These are phyloP conservation scores for Anthoceros angustus DNA, from an alignment of 225 moss, liverwort and hornwort genomes.

Conservation along the genomic window DNA sequence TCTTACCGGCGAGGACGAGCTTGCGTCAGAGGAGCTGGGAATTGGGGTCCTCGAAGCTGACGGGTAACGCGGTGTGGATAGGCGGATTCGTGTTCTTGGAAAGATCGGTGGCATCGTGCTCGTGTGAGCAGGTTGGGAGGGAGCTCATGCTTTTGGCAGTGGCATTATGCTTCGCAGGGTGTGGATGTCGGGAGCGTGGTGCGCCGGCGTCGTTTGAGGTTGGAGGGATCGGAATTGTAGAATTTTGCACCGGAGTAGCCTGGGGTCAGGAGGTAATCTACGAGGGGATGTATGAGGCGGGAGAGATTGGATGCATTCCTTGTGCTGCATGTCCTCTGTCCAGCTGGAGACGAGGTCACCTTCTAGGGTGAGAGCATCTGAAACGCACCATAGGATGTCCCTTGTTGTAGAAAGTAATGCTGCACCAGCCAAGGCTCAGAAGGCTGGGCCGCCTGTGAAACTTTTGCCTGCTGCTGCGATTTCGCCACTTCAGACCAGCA, in stretches of 20 bases:
- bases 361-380: slow-evolving; percentile 12
- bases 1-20: too few species aligned
- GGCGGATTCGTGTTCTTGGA: too few species aligned
- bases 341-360: slow-evolving; percentile 29
- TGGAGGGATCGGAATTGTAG: too few species aligned
- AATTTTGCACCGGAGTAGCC: neutral
- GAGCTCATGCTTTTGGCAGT: too few species aligned
- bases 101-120: too few species aligned
- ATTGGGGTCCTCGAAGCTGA: too few species aligned
- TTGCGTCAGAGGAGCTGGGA: too few species aligned
- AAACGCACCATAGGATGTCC: slow-evolving; percentile 10
- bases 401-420: slow-evolving; percentile 20
- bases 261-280: neutral
- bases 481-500: slow-evolving; percentile 15
- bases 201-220: too few species aligned
- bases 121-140: too few species aligned
- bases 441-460: slow-evolving; percentile 10
- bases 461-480: slow-evolving; percentile 15
- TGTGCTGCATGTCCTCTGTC: slow-evolving; percentile 46
- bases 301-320: slow-evolving; percentile 36
- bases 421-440: slow-evolving; percentile 13
- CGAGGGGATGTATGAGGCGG: slow-evolving; percentile 21
- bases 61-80: too few species aligned
- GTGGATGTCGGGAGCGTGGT: too few species aligned
- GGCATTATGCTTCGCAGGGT: too few species aligned